Conservation (phyloP, 257 asterid genomes). For the Plectranthus barbatus region DNA sequence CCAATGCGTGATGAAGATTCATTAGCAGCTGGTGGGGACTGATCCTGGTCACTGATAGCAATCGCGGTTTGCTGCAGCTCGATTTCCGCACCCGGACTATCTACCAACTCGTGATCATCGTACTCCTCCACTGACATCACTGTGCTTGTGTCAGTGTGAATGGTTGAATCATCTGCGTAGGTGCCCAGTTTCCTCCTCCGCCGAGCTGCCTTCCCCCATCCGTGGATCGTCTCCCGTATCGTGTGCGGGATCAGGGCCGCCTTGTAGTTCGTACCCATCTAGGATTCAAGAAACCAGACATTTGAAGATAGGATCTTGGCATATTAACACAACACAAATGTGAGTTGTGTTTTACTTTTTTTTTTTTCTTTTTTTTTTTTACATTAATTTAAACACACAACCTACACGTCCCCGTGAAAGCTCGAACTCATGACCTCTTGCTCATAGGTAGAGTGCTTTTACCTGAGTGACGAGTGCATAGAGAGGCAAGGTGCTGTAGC, state of each 20-base stretch:
- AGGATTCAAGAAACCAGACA: neutral
- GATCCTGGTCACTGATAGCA: conserved; percentile 15
- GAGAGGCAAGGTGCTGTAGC: conserved; percentile 92
- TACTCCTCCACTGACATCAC: conserved; percentile 65
- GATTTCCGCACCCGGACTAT: conserved; percentile 52
- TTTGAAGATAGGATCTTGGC: neutral
- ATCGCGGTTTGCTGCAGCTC: conserved; percentile 43
- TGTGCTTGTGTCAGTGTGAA: conserved; percentile 79
- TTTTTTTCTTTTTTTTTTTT: too few species aligned
- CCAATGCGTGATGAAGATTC: conserved; percentile 49
- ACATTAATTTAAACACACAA: too few species aligned
- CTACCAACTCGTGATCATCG: conserved; percentile 39
- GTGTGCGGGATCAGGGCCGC: conserved; percentile 78
- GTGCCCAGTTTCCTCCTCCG: conserved; percentile 55
- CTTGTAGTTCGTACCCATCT: conserved; percentile 98
- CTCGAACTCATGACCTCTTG: too few species aligned
- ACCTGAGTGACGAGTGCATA: conserved; percentile 94
- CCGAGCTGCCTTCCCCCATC: conserved; percentile 87
- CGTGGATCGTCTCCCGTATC: conserved; percentile 85
- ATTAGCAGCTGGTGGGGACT: conserved; percentile 28
- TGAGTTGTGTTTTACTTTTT: too few species aligned
- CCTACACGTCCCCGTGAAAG: too few species aligned
- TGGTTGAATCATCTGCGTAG: conserved; percentile 57
- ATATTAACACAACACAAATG: neutral
- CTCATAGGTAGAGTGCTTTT: too few species aligned